Conservation (phyloP, 331 rosid species). For the Cydonia oblonga region DNA sequence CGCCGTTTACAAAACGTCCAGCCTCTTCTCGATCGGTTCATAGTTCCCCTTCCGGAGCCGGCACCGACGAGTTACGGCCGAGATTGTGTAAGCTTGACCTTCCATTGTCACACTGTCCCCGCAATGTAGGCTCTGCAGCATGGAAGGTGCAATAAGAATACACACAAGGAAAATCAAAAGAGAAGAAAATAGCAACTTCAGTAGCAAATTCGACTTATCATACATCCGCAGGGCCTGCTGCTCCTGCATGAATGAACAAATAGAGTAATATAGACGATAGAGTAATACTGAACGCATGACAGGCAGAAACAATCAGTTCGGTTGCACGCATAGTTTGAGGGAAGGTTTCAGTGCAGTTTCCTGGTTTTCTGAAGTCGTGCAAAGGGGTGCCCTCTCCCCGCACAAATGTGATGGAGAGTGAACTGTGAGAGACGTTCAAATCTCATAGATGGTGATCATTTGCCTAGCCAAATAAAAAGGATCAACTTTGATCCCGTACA, state of each 20-base stretch:
- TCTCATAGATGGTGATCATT: too few relatives aligned
- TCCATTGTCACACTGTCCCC: slow-evolving; percentile 93
- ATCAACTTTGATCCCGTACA: too few relatives aligned
- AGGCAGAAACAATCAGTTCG: slow-evolving; percentile 4
- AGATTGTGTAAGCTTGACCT: slow-evolving; percentile 80
- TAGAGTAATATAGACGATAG: slow-evolving; percentile 12
- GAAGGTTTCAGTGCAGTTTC: not conserved
- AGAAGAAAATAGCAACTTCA: not conserved
- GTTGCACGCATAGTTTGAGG: slow-evolving; percentile 8
- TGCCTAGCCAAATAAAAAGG: too few relatives aligned
- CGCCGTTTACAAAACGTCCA: slow-evolving; percentile 86
- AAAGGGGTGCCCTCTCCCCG: not conserved
- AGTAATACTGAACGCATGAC: slow-evolving; percentile 18
- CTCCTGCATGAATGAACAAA: slow-evolving; percentile 21
- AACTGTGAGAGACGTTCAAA: too few relatives aligned
- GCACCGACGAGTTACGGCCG: slow-evolving; percentile 79
- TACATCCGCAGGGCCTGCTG: slow-evolving; percentile 23
- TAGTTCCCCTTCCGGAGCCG: slow-evolving; percentile 91
- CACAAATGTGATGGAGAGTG: too few relatives aligned
- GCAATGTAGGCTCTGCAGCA: slow-evolving; percentile 74
- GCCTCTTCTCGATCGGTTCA: slow-evolving; percentile 84
- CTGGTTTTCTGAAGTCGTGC: too few relatives aligned
- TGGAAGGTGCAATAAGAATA: not conserved
- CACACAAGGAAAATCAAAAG: not conserved
- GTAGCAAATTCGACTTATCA: slow-evolving; percentile 12